Evolutionary conservation across 176 grass and related monocot species (phyloP).

Genomic region (Triticum urartu): DNA sequence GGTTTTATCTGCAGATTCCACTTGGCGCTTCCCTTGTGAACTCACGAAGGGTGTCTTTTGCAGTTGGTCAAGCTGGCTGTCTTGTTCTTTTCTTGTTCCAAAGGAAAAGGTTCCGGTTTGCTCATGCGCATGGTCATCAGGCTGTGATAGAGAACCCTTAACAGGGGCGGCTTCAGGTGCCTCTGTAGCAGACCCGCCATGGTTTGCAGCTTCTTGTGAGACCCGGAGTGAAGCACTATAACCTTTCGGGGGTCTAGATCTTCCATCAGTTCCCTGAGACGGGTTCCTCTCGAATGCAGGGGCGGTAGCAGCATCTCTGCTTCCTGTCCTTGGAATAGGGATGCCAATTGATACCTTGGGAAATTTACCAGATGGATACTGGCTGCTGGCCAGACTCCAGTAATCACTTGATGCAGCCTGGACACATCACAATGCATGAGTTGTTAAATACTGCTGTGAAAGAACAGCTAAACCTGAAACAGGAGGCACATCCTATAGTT

Average conservation of each 20-base stretch:
- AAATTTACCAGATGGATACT: constrained; percentile 64
- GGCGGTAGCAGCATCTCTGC: constrained; percentile 21
- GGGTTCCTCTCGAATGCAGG: constrained; percentile 36
- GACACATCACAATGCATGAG: constrained; percentile 23
- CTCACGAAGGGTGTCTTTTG: constrained; percentile 41
- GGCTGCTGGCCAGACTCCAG: constrained; percentile 61
- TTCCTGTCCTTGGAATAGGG: constrained; percentile 43
- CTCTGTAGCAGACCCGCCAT: constrained; percentile 42
- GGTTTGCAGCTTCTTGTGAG: constrained; percentile 42
- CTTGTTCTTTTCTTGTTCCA: constrained; percentile 42
- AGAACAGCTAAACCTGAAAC: constrained; percentile 12
- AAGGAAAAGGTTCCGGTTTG: constrained; percentile 51
- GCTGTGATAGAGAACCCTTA: constrained; percentile 43
- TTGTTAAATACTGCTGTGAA: constrained; percentile 15
- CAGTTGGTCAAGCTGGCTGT: constrained; percentile 32
- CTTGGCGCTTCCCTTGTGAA: constrained; percentile 31
- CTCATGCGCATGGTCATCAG: constrained; percentile 30
- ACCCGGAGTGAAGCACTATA: constrained; percentile 24
- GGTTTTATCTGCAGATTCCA: constrained; percentile 37
- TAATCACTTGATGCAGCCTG: constrained; percentile 52
- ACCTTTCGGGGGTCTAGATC: constrained; percentile 33
- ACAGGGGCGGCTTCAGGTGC: constrained; percentile 38
- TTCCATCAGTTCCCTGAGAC: constrained; percentile 48
- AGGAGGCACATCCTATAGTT: constrained; percentile 19
- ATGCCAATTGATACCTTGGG: constrained; percentile 85